Percentiles rank a stretch among this genome's conserved stretches.
Evolutionary conservation across 805 yeast species (phyloP).

Genomic region (Yarrowia yakushimensis): DNA sequence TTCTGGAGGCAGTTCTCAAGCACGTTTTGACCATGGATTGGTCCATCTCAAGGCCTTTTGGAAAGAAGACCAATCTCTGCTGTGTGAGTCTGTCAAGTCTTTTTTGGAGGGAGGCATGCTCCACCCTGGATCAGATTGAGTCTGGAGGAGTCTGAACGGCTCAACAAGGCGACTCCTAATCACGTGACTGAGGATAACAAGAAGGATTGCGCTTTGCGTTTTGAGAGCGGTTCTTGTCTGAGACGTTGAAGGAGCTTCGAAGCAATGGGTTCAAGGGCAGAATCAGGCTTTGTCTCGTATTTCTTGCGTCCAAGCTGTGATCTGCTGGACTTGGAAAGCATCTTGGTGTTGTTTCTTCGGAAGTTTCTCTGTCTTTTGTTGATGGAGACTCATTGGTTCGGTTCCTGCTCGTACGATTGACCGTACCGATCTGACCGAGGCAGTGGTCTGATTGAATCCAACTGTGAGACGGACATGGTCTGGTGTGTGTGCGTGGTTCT

Average conservation of each 20-base stretch:
- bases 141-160: constrained; percentile 54
- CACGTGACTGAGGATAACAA: constrained; percentile 69
- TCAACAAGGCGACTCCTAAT: constrained; percentile 75
- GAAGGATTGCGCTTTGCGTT: constrained; percentile 65
- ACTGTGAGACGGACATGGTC: too few species aligned
- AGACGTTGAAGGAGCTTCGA: constrained; percentile 67
- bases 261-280: constrained; percentile 71
- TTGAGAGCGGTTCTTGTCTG: constrained; percentile 75
- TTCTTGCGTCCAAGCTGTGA: constrained; percentile 78
- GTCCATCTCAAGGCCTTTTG: constrained; percentile 56
- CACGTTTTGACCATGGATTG: constrained; percentile 31
- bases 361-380: background rate
- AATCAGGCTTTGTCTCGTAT: constrained; percentile 52
- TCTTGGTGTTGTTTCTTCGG: background rate
- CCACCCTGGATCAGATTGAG: constrained; percentile 37
- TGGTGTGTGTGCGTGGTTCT: too few species aligned
- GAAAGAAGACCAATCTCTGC: constrained; percentile 67
- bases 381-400: background rate
- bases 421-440: too few species aligned
- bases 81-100: constrained; percentile 50
- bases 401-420: too few species aligned
- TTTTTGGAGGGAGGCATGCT: constrained; percentile 48
- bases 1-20: constrained; percentile 49
- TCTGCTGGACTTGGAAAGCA: constrained; percentile 35
- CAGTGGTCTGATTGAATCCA: too few species aligned